Evolutionary conservation across 169 alveolate genomes (phyloP).

Genomic region (Plasmodium vivax): DNA sequence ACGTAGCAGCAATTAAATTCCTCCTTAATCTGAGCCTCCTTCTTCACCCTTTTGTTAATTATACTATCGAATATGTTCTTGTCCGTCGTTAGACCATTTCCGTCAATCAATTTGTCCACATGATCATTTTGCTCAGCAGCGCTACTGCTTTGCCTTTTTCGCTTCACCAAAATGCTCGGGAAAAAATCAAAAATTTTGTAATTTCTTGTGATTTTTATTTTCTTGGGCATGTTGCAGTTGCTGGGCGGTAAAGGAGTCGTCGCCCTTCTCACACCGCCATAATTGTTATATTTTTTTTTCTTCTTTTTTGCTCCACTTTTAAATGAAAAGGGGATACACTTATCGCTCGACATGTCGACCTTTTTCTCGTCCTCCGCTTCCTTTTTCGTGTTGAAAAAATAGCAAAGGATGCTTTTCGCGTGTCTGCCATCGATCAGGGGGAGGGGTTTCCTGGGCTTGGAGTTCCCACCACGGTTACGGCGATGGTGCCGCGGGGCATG

Average conservation of each 20-base stretch:
- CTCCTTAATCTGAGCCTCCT: constrained; percentile 7
- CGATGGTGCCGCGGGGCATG: neutral
- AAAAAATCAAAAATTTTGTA: constrained; percentile 39
- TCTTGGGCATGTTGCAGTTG: neutral
- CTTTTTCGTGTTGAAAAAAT: neutral
- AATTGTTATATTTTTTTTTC: neutral
- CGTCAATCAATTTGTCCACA: neutral
- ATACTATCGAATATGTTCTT: constrained; percentile 64
- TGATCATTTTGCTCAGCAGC: neutral
- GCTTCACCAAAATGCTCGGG: constrained; percentile 38
- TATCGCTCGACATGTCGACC: neutral
- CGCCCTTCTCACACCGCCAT: neutral
- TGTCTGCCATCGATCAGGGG: neutral
- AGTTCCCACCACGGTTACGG: neutral
- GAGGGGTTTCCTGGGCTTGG: neutral
- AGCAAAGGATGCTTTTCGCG: constrained; percentile 2
- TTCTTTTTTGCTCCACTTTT: neutral
- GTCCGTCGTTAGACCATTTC: neutral
- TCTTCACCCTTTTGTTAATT: constrained; percentile 37
- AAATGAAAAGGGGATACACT: constrained; percentile 8
- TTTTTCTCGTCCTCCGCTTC: neutral
- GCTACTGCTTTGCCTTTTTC: neutral
- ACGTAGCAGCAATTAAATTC: constrained; percentile 32
- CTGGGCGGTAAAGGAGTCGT: neutral
- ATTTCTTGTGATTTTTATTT: constrained; percentile 19